Conservation (phyloP, 176 grass and related monocot species). For the Triticum urartu region DNA sequence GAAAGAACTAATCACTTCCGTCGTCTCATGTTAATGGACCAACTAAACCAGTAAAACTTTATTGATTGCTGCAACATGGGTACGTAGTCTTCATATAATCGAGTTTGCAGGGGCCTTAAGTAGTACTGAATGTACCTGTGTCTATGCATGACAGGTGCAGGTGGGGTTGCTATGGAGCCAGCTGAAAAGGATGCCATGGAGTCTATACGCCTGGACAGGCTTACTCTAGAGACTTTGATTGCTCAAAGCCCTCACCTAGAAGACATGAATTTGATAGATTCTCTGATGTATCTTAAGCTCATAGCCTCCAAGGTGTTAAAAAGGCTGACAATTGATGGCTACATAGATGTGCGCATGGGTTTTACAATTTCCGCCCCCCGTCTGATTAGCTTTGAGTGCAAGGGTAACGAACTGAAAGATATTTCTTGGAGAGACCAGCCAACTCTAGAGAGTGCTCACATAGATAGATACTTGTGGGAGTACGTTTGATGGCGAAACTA, state of each 20-base stretch:
- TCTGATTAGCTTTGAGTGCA: conserved; percentile 25
- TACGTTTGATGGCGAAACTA: background rate
- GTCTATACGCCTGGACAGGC: background rate
- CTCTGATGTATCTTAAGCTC: background rate
- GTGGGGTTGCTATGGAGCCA: background rate
- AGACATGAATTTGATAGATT: conserved; percentile 5
- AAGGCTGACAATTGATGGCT: conserved; percentile 26
- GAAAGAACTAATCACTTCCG: background rate
- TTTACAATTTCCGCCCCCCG: conserved; percentile 8
- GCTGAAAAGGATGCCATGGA: background rate
- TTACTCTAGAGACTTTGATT: background rate
- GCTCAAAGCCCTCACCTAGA: conserved; percentile 9
- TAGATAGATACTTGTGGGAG: background rate
- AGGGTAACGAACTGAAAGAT: background rate
- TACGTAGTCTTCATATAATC: background rate
- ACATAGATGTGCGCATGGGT: background rate
- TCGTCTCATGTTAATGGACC: background rate
- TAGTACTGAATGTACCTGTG: background rate
- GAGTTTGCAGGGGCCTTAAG: background rate
- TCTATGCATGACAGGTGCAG: background rate
- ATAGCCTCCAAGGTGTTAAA: conserved; percentile 24
- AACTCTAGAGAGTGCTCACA: conserved; percentile 19
- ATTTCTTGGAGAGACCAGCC: conserved; percentile 21
- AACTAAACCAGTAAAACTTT: background rate
- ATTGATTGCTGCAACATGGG: background rate